These are phyloP conservation scores for Torulaspora pretoriensis DNA, from an alignment of 1,139 yeast genomes.

Conservation along the genomic window DNA sequence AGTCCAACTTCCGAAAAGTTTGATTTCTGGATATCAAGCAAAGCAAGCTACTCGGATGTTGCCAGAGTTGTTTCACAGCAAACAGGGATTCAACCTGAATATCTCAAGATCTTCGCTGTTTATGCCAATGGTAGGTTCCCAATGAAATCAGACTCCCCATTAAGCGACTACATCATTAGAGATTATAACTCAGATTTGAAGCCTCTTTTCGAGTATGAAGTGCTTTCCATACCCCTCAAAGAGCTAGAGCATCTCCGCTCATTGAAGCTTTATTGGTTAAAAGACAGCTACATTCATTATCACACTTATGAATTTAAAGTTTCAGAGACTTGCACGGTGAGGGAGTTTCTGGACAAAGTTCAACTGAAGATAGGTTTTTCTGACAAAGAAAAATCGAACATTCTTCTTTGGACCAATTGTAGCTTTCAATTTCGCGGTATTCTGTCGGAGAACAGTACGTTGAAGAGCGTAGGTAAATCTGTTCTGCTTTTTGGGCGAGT, in stretches of 20 bases:
- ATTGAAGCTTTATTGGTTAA: constrained; percentile 61
- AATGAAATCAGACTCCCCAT: constrained; percentile 36
- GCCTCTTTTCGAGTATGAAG: constrained; percentile 64
- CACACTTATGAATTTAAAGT: constrained; percentile 68
- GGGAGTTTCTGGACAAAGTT: constrained; percentile 54
- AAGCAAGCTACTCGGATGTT: constrained; percentile 55
- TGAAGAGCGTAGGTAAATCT: constrained; percentile 33
- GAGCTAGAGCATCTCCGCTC: constrained; percentile 75
- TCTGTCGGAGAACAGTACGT: constrained; percentile 30
- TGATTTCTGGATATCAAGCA: constrained; percentile 68
- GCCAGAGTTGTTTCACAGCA: constrained; percentile 54
- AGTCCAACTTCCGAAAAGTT: constrained; percentile 36
- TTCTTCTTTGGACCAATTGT: constrained; percentile 44
- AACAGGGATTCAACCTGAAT: constrained; percentile 55
- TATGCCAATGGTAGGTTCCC: constrained; percentile 51
- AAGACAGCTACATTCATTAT: constrained; percentile 56
- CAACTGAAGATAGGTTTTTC: constrained; percentile 53
- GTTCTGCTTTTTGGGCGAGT: constrained; percentile 37
- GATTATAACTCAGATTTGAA: constrained; percentile 45
- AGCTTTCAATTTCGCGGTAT: constrained; percentile 37
- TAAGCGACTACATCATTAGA: constrained; percentile 45
- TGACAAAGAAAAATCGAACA: constrained; percentile 45
- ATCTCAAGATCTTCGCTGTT: constrained; percentile 61
- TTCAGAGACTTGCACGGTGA: constrained; percentile 55
- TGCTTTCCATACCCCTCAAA: constrained; percentile 64